Evolutionary conservation across 1,139 yeast genomes (phyloP).

Genomic region (Kodamaea ohmeri): DNA sequence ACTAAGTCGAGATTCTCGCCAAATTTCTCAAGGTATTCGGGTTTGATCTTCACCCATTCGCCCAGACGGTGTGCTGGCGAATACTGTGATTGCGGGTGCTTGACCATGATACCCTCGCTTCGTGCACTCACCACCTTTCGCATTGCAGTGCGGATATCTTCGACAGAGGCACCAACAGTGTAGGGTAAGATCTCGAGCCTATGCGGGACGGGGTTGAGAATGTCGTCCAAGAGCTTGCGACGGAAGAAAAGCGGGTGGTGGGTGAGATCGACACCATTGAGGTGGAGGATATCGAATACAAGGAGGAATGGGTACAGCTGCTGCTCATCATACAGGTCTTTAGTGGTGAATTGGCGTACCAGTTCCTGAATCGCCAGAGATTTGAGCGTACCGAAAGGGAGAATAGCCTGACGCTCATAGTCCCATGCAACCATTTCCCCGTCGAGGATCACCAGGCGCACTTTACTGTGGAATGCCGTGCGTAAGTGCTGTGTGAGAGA

Average conservation of each 20-base stretch:
- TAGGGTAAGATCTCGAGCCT: slow-evolving; percentile 57
- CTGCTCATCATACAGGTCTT: slow-evolving; percentile 37
- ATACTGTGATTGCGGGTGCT: slow-evolving; percentile 61
- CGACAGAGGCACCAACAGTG: slow-evolving; percentile 41
- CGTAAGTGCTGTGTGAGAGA: slow-evolving; percentile 57
- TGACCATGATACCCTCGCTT: slow-evolving; percentile 82
- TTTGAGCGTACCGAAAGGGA: slow-evolving; percentile 81
- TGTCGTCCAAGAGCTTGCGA: slow-evolving; percentile 45
- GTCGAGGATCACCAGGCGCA: slow-evolving; percentile 62
- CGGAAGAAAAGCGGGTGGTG: slow-evolving; percentile 55
- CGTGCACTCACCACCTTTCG: slow-evolving; percentile 57
- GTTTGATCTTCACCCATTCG: slow-evolving; percentile 84
- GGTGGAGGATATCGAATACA: slow-evolving; percentile 67
- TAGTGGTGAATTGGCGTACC: slow-evolving; percentile 40
- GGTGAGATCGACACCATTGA: slow-evolving; percentile 64
- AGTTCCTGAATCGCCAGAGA: slow-evolving; percentile 61
- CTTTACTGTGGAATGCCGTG: slow-evolving; percentile 41
- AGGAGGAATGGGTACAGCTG: slow-evolving; percentile 59
- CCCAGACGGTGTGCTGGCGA: slow-evolving; percentile 56
- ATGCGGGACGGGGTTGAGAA: slow-evolving; percentile 49
- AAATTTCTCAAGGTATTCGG: slow-evolving; percentile 81
- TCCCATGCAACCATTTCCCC: slow-evolving; percentile 96
- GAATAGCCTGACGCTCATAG: slow-evolving; percentile 49
- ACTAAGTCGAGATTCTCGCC: slow-evolving; percentile 83
- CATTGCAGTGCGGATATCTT: slow-evolving; percentile 56